Percentiles rank a stretch among this genome's conserved stretches.
Evolutionary conservation across 768 basidiomycete species (phyloP).

Genomic region (Leccinellum rugosiceps): DNA sequence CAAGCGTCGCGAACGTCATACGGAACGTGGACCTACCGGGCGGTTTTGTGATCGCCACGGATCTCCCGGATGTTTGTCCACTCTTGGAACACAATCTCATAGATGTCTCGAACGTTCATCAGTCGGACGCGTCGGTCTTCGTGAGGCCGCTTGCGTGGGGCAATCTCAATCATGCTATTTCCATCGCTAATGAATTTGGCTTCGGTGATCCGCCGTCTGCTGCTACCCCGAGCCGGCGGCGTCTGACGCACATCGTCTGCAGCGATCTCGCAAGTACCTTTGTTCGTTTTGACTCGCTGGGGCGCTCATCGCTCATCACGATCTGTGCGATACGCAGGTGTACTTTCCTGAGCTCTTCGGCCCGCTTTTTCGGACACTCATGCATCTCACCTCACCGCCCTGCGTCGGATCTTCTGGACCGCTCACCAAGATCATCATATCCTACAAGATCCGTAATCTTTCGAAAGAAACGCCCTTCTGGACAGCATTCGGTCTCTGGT

Average conservation of each 20-base stretch:
- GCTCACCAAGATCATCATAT: slow-evolving; percentile 50
- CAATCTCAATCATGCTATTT: slow-evolving; percentile 38
- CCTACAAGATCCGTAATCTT: slow-evolving; percentile 75
- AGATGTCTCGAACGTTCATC: not conserved
- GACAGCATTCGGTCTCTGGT: slow-evolving; percentile 79
- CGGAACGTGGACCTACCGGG: not conserved
- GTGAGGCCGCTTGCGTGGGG: slow-evolving; percentile 77
- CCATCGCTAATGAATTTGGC: slow-evolving; percentile 40
- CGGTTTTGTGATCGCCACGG: slow-evolving; percentile 53
- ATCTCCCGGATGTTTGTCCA: slow-evolving; percentile 70
- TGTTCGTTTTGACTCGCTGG: not conserved
- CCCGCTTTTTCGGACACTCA: slow-evolving; percentile 68
- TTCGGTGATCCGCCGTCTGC: not conserved
- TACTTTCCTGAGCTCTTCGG: slow-evolving; percentile 84
- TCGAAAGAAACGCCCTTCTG: slow-evolving; percentile 74
- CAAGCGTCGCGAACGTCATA: slow-evolving; percentile 45
- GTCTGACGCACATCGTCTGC: slow-evolving; percentile 68
- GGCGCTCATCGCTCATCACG: not conserved
- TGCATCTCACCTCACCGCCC: slow-evolving; percentile 63
- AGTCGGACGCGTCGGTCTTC: slow-evolving; percentile 1
- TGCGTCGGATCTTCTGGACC: slow-evolving; percentile 24
- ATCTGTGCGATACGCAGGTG: slow-evolving; percentile 44
- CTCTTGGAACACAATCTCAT: slow-evolving; percentile 43
- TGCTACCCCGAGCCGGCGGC: not conserved
- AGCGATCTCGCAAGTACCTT: slow-evolving; percentile 70